phyloP scores from a whole-genome alignment of 108 stramenopile species.

The Asterionellopsis glacialis region DNA sequence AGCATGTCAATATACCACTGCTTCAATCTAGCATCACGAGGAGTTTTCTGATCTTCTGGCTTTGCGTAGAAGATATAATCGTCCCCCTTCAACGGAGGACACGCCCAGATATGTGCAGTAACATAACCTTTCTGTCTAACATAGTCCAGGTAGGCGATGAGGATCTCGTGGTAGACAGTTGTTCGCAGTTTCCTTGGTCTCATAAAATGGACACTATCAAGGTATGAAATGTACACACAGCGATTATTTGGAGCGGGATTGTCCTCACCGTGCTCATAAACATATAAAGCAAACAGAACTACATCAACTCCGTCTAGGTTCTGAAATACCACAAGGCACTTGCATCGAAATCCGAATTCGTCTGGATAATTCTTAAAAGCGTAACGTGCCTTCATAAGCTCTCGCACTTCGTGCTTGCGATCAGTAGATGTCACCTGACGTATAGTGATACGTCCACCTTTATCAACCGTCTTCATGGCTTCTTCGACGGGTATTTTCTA shows the following conservation, averaged over 20 bases:
- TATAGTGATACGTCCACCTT: slow-evolving; percentile 69
- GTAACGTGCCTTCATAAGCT: slow-evolving; percentile 82
- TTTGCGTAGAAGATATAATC: slow-evolving; percentile 99
- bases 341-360: slow-evolving; percentile 86
- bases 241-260: slow-evolving; percentile 89
- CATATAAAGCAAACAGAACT: slow-evolving; percentile 87
- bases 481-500: slow-evolving; percentile 67
- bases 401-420: slow-evolving; percentile 77
- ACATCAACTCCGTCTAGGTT: slow-evolving; percentile 90
- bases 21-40: slow-evolving; percentile 81
- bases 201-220: slow-evolving; percentile 94
- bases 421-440: slow-evolving; percentile 88
- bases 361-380: slow-evolving; percentile 89
- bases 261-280: slow-evolving; percentile 87
- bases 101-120: slow-evolving; percentile 97
- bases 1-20: slow-evolving; percentile 98
- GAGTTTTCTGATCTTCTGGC: slow-evolving; percentile 96
- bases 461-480: slow-evolving; percentile 45
- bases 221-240: slow-evolving; percentile 87
- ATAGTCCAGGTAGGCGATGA: slow-evolving; percentile 94
- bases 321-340: slow-evolving; percentile 93
- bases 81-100: slow-evolving; percentile 97
- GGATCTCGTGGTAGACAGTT: slow-evolving; percentile 93
- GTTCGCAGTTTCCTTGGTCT: slow-evolving; percentile 85
- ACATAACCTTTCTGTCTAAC: slow-evolving; percentile 80